Evolutionary conservation across 2,329 filamentous ascomycete species (phyloP).

Genomic region (Curvularia lunata): DNA sequence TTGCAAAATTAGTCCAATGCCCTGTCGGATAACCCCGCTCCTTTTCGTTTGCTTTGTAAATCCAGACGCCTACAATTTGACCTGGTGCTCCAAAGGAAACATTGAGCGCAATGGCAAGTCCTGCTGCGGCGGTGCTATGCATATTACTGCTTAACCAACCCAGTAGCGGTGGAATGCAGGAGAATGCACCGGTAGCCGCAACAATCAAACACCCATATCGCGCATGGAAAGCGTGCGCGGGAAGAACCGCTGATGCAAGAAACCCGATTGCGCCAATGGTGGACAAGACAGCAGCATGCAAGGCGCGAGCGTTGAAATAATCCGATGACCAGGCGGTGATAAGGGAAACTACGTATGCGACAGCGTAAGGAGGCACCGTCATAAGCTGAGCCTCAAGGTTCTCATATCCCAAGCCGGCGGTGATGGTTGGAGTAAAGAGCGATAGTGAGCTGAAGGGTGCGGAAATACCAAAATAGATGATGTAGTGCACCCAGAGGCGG

Average conservation of each 20-base stretch:
- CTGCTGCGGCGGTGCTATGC: constrained; percentile 68
- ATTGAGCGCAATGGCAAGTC: constrained; percentile 73
- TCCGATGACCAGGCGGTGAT: constrained; percentile 28
- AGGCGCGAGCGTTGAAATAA: constrained; percentile 49
- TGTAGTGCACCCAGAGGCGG: constrained; percentile 61
- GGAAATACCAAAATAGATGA: constrained; percentile 39
- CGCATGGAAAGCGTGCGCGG: constrained; percentile 62
- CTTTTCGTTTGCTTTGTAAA: constrained; percentile 70
- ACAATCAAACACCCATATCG: constrained; percentile 76
- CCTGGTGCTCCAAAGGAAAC: constrained; percentile 71
- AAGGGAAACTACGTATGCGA: constrained; percentile 61
- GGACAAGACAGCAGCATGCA: constrained; percentile 55
- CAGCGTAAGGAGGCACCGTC: constrained; percentile 71
- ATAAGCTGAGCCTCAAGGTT: constrained; percentile 67
- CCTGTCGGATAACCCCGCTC: constrained; percentile 70
- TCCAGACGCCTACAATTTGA: constrained; percentile 76
- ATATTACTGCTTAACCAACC: constrained; percentile 75
- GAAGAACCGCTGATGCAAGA: constrained; percentile 68
- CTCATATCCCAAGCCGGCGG: constrained; percentile 61
- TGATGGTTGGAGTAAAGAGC: constrained; percentile 69
- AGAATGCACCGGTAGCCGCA: constrained; percentile 69
- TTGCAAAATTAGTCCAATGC: constrained; percentile 57
- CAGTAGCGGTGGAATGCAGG: constrained; percentile 71
- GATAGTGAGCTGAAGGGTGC: constrained; percentile 53
- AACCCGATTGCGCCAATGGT: constrained; percentile 62